Percentiles rank a stretch among this genome's conserved stretches.
phyloP scores from a whole-genome alignment of 2,329 filamentous ascomycete species.

The Cercospora zeae-maydis region DNA sequence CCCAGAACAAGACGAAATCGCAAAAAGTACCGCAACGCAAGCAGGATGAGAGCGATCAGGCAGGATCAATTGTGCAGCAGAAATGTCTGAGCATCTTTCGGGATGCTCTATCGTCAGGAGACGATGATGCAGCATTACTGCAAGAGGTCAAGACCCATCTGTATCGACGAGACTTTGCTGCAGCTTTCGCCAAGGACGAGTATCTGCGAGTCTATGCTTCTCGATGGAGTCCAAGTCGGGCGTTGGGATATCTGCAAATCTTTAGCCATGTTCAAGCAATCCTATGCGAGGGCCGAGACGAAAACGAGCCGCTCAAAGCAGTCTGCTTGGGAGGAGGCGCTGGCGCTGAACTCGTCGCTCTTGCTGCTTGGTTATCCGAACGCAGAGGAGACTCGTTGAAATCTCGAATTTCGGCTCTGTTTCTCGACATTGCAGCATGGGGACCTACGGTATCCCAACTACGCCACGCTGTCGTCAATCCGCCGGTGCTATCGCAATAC shows the following conservation, averaged over 20 bases:
- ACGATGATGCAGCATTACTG: constrained; percentile 48
- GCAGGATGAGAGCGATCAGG: background rate
- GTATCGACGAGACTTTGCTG: constrained; percentile 77
- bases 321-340: constrained; percentile 63
- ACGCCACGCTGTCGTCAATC: constrained; percentile 52
- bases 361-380: constrained; percentile 50
- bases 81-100: constrained; percentile 70
- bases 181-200: constrained; percentile 69
- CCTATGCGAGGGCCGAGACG: background rate
- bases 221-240: constrained; percentile 84
- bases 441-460: constrained; percentile 58
- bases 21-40: background rate
- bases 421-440: constrained; percentile 86
- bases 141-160: constrained; percentile 84
- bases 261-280: constrained; percentile 42
- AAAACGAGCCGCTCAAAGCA: constrained; percentile 36
- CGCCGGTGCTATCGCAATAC: constrained; percentile 47
- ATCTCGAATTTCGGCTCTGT: constrained; percentile 45
- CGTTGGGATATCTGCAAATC: constrained; percentile 73
- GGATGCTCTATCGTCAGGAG: constrained; percentile 47
- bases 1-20: constrained; percentile 3
- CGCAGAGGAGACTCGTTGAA: background rate
- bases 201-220: constrained; percentile 79
- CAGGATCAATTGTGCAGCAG: constrained; percentile 52
- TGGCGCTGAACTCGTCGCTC: constrained; percentile 63